Evolutionary conservation across 2,329 filamentous ascomycete genomes (phyloP).

Genomic region (Fusarium sambucinum): DNA sequence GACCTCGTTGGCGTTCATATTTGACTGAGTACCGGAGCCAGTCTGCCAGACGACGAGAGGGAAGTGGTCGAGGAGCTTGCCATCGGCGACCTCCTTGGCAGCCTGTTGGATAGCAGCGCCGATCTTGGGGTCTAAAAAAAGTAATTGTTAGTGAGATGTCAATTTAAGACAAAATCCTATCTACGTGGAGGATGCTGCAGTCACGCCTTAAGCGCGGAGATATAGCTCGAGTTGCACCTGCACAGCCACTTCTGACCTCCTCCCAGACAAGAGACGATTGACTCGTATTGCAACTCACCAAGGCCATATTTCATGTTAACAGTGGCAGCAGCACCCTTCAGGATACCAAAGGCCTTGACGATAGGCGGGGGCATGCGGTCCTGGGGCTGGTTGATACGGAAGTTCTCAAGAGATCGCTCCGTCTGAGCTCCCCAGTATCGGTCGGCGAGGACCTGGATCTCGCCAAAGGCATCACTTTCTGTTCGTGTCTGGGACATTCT

Average conservation of each 20-base stretch:
- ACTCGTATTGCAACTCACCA: conserved; percentile 61
- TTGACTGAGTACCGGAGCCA: conserved; percentile 97
- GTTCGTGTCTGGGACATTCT: conserved; percentile 75
- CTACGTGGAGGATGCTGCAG: background rate
- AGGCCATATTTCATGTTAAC: conserved; percentile 97
- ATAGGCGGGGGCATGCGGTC: conserved; percentile 97
- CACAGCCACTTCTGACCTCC: background rate
- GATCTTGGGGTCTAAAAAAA: conserved; percentile 79
- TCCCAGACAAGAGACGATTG: background rate
- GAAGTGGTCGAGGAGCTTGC: conserved; percentile 97
- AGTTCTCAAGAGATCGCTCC: conserved; percentile 95
- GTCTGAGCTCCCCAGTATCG: conserved; percentile 99
- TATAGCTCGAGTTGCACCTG: background rate
- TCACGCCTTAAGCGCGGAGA: background rate
- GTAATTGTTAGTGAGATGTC: conserved; percentile 8
- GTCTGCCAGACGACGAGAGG: conserved; percentile 99
- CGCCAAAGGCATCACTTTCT: conserved; percentile 98
- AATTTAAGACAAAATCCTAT: conserved; percentile 1
- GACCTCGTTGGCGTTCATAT: conserved; percentile 99
- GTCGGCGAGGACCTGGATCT: conserved; percentile 90
- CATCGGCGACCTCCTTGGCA: conserved; percentile 89
- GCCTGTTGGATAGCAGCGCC: conserved; percentile 95
- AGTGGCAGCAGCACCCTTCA: conserved; percentile 95
- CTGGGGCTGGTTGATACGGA: conserved; percentile 99
- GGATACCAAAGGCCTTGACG: conserved; percentile 92